phyloP scores from a whole-genome alignment of 2,329 filamentous ascomycete genomes.

The Thielaviopsis musarum region DNA sequence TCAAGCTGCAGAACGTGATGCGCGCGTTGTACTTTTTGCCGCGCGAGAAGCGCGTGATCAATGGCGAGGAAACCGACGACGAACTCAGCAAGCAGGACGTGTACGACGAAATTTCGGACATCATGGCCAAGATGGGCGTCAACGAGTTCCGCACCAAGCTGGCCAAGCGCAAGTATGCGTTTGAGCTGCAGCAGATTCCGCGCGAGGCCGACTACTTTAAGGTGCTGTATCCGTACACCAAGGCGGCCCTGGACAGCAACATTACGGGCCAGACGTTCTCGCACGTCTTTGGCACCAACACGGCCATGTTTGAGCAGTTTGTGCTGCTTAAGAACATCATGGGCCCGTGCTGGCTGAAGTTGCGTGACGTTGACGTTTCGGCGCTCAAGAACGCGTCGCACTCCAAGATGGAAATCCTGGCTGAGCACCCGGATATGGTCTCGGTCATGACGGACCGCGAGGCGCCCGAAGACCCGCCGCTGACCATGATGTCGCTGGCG shows the following conservation, averaged over 20 bases:
- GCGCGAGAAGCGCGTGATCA: constrained; percentile 39
- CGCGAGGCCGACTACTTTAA: constrained; percentile 87
- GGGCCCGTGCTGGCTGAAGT: constrained; percentile 94
- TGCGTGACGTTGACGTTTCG: constrained; percentile 69
- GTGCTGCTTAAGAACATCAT: constrained; percentile 98
- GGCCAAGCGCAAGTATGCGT: constrained; percentile 82
- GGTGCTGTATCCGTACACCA: constrained; percentile 87
- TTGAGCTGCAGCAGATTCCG: constrained; percentile 74
- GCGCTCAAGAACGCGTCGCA: constrained; percentile 84
- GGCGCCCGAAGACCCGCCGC: constrained; percentile 62
- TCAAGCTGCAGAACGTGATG: constrained; percentile 88
- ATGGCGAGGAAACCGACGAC: constrained; percentile 54
- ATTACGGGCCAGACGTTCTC: constrained; percentile 77
- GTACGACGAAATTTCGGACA: constrained; percentile 69
- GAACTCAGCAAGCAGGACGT: constrained; percentile 78
- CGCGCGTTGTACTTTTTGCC: constrained; percentile 89
- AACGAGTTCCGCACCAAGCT: constrained; percentile 78
- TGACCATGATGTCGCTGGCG: constrained; percentile 92
- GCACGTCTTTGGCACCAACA: constrained; percentile 84
- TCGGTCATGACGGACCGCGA: constrained; percentile 60
- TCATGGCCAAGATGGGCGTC: constrained; percentile 80
- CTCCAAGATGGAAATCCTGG: constrained; percentile 85
- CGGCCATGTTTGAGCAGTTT: constrained; percentile 90
- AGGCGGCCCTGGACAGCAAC: constrained; percentile 42
- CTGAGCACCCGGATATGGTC: constrained; percentile 62